Percentiles rank a stretch among this genome's conserved stretches.
phyloP scores from a whole-genome alignment of 78 protist species.

The Emiliania huxleyi region DNA sequence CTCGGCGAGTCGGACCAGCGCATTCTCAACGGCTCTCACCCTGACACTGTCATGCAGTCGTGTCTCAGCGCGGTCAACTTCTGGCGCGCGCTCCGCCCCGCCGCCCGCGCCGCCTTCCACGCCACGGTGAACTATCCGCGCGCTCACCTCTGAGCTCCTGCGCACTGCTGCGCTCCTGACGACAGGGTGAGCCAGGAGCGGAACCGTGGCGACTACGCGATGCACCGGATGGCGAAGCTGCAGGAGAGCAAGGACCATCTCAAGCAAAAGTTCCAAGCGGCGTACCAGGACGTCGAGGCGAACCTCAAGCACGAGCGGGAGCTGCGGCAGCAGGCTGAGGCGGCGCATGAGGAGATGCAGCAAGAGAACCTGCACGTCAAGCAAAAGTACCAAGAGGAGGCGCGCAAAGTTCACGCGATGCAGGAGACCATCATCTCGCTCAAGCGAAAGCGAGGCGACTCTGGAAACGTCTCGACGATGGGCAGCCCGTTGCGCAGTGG shows the following conservation, averaged over 20 bases:
- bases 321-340: not conserved
- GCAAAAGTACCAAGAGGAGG: not conserved
- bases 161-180: not conserved
- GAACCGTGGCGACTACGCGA: not conserved
- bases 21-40: not conserved
- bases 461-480: no score
- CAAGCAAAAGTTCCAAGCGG: not conserved
- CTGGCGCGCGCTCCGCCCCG: no score
- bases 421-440: not conserved
- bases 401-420: not conserved
- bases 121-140: not conserved
- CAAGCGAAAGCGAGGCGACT: not conserved
- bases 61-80: not conserved
- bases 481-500: no score
- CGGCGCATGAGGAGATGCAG: not conserved
- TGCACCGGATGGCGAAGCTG: not conserved
- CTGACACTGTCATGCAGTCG: not conserved
- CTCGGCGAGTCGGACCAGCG: not conserved
- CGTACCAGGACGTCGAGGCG: not conserved
- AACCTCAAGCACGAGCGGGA: not conserved
- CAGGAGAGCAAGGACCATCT: not conserved
- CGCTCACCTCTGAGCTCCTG: not conserved
- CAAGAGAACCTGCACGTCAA: not conserved
- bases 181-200: not conserved
- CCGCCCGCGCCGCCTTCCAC: not conserved